phyloP scores from a whole-genome alignment of 2,329 filamentous ascomycete genomes.

The Didymella segeticola region DNA sequence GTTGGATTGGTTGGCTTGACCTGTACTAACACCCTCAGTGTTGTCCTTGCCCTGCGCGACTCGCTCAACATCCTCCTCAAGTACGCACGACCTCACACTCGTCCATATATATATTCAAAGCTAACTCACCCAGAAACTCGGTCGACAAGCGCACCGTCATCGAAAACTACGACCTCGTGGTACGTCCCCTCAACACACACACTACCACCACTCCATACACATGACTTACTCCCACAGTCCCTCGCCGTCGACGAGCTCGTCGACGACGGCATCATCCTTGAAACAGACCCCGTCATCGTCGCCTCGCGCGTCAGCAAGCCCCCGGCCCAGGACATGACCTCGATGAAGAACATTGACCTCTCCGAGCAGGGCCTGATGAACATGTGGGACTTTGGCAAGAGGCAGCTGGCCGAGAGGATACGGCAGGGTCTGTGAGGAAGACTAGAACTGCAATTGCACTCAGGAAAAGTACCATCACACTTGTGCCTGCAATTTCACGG shows the following conservation, averaged over 20 bases:
- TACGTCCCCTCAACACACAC: conserved; percentile 22
- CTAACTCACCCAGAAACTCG: conserved; percentile 70
- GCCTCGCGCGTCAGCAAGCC: conserved; percentile 91
- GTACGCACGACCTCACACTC: conserved; percentile 55
- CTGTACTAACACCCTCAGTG: conserved; percentile 56
- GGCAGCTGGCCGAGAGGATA: conserved; percentile 88
- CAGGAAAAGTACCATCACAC: too few species aligned
- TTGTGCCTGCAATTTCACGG: too few species aligned
- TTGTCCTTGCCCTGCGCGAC: conserved; percentile 88
- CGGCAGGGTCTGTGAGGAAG: conserved; percentile 67
- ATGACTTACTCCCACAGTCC: conserved; percentile 79
- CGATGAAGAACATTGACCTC: conserved; percentile 91
- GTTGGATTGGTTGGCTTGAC: too few species aligned
- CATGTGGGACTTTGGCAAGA: conserved; percentile 90
- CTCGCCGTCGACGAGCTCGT: conserved; percentile 84
- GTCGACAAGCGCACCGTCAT: conserved; percentile 97
- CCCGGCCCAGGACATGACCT: conserved; percentile 83
- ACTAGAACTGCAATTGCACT: background rate
- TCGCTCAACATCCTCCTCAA: conserved; percentile 90
- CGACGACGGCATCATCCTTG: conserved; percentile 83
- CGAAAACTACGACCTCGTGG: conserved; percentile 96
- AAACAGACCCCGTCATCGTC: conserved; percentile 95
- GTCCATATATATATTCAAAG: too few species aligned
- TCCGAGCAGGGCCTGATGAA: conserved; percentile 96
- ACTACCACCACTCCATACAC: background rate